phyloP scores from a whole-genome alignment of 2,329 filamentous ascomycete genomes.

The Alternaria rosae region DNA sequence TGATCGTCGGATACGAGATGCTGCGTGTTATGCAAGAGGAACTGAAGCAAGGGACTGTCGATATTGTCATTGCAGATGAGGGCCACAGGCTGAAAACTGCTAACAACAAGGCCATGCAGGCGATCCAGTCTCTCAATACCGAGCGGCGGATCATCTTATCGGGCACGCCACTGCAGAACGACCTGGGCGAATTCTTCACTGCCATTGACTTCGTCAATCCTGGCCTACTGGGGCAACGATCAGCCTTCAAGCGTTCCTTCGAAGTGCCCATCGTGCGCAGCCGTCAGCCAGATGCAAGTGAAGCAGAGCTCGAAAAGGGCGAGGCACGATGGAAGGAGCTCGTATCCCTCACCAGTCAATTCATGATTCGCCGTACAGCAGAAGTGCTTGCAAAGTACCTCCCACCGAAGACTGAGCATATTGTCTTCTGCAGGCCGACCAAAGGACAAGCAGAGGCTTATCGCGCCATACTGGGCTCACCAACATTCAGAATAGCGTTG shows the following conservation, averaged over 20 bases:
- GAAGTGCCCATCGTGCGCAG: conserved; percentile 70
- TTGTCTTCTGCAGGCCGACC: conserved; percentile 71
- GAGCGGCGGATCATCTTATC: conserved; percentile 69
- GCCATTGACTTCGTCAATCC: conserved; percentile 75
- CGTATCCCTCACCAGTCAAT: conserved; percentile 65
- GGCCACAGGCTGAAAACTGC: conserved; percentile 73
- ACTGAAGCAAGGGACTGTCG: conserved; percentile 68
- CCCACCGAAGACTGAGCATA: conserved; percentile 72
- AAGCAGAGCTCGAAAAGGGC: conserved; percentile 69
- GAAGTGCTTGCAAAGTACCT: conserved; percentile 72
- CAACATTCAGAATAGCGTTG: conserved; percentile 67
- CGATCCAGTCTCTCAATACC: conserved; percentile 70
- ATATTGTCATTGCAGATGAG: conserved; percentile 75
- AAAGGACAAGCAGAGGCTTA: conserved; percentile 67
- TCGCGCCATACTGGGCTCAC: conserved; percentile 69
- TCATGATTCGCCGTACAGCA: conserved; percentile 71
- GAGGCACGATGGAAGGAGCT: conserved; percentile 68
- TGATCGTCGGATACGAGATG: conserved; percentile 79
- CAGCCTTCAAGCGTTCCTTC: conserved; percentile 69
- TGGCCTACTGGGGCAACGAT: conserved; percentile 67
- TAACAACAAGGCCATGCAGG: conserved; percentile 71
- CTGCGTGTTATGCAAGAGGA: conserved; percentile 70
- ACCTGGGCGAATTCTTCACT: conserved; percentile 71
- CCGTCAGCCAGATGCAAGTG: conserved; percentile 68
- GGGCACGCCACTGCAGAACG: conserved; percentile 73